Percentiles rank a stretch among this genome's conserved stretches.
These are phyloP conservation scores for Hyparrhenia diplandra DNA, from an alignment of 176 grass and related monocot species.

Conservation along the genomic window DNA sequence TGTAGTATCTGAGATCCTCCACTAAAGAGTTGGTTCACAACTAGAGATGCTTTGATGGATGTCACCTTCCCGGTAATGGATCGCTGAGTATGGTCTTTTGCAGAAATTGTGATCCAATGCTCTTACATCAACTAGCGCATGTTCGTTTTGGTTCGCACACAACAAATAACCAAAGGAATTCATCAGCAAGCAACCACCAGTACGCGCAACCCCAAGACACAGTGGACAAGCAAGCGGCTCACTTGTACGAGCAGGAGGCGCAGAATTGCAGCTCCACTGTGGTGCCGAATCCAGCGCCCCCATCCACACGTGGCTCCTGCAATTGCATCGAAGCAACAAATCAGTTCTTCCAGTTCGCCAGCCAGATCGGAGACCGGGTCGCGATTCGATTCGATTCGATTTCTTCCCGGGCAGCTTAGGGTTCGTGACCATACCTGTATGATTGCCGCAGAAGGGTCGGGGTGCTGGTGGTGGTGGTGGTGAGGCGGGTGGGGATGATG, in stretches of 20 bases:
- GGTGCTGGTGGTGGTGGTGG: constrained; percentile 20
- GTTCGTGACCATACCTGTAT: constrained; percentile 40
- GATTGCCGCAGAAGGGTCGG: constrained; percentile 4
- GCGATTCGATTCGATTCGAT: background rate
- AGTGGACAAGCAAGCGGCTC: background rate
- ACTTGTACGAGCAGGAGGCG: constrained; percentile 90
- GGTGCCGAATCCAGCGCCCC: constrained; percentile 54
- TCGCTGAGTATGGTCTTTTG: background rate
- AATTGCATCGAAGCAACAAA: background rate
- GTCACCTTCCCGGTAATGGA: background rate
- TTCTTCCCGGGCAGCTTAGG: constrained; percentile 2
- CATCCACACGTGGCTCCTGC: constrained; percentile 49
- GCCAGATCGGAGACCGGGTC: constrained; percentile 21
- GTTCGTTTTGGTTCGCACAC: background rate
- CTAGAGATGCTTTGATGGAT: background rate
- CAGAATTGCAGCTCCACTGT: constrained; percentile 89
- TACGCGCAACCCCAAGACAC: background rate
- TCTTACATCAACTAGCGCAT: background rate
- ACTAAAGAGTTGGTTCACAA: background rate
- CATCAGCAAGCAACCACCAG: background rate
- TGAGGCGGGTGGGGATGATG: background rate
- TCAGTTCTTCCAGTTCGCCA: background rate
- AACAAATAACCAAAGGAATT: background rate
- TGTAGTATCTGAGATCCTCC: too few species aligned
- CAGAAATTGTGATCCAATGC: background rate